Evolutionary conservation across 192 early-diverging fungal species (phyloP), one percentile per base, ranked within the genome.

Genomic region (Chytriomyces sp.): DNA sequence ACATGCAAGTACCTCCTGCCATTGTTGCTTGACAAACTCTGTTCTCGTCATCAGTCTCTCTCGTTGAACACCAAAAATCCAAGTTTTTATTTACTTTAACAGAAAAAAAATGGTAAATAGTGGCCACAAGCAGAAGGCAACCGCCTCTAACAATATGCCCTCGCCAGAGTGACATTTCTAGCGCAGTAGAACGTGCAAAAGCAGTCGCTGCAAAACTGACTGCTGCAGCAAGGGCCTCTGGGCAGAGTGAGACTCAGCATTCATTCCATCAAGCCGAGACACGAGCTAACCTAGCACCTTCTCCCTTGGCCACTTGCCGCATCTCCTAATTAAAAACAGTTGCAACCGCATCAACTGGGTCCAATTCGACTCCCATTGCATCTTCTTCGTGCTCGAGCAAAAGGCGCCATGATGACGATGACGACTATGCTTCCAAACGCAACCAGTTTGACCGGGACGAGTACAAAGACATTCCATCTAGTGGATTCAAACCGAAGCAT

Each of bases 121-220:
- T 57, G 53, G 53, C 2, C 53, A 20, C 13, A 13, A n/a, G 53
- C 53, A 20, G 53, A 57, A 13, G 53, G 53, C 53, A 3, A 57
- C 0, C 0, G 0, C 13, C 53, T 57, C 16, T 20, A 57, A 57
- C 53, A 20, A 13, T 5, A 13, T 1, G 16, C 13, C 13, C 0
- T n/a, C 53, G 20, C 53, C 66, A 67, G 66, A 67, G 66, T 44
- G 72, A 73, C 45, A 73, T 73, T 16, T 61, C 72, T 10, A 44
- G 24, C 11, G 72, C 72, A 26, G 72, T 73, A 46, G 72, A 73
- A 45, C 57, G 72, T 10, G 72, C 72, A 23, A 73, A 73, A 47
- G 72, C 72, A 16, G 72, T 73, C 44, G 72, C 72, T 63, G 72
- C 72, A 16, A 73, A 73, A 47, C 72, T 73, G 43, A 73, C 72